phyloP scores from a whole-genome alignment of 306 rosid species.

The Acacia melanoxylon region DNA sequence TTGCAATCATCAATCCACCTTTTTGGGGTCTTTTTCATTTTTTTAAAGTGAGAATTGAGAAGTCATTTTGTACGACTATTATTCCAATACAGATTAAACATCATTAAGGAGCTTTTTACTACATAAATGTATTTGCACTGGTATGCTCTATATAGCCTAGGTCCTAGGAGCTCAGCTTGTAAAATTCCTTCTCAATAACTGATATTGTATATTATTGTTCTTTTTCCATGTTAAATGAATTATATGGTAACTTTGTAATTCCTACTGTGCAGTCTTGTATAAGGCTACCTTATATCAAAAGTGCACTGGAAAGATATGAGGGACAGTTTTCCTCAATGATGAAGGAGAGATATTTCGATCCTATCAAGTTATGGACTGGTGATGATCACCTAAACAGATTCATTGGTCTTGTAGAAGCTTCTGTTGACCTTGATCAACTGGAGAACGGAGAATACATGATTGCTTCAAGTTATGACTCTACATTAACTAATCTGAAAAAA shows the following conservation, averaged over 20 bases:
- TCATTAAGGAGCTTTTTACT: neutral
- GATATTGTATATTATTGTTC: slow-evolving; percentile 2
- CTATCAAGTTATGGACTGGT: slow-evolving; percentile 73
- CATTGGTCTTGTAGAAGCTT: slow-evolving; percentile 76
- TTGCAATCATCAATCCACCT: neutral
- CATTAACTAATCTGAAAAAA: slow-evolving; percentile 64
- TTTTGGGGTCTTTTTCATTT: slow-evolving; percentile 1
- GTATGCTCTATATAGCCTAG: slow-evolving; percentile 5
- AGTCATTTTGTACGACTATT: neutral
- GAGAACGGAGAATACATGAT: slow-evolving; percentile 96
- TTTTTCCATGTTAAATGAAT: slow-evolving; percentile 24
- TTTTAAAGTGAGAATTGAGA: slow-evolving; percentile 8
- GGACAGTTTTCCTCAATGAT: slow-evolving; percentile 77
- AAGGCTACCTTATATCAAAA: slow-evolving; percentile 78
- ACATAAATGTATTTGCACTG: neutral
- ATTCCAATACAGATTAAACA: neutral
- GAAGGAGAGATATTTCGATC: slow-evolving; percentile 64
- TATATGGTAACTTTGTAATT: slow-evolving; percentile 30
- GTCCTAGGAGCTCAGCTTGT: slow-evolving; percentile 9
- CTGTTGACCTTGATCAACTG: slow-evolving; percentile 95
- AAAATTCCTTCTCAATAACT: neutral
- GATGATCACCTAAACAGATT: slow-evolving; percentile 76
- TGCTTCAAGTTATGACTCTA: slow-evolving; percentile 76
- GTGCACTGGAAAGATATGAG: slow-evolving; percentile 62
- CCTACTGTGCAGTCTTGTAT: slow-evolving; percentile 71